Evolutionary conservation across 108 stramenopile genomes (phyloP), one percentile per base, ranked within the genome.

Genomic region (Nannochloropsis gaditana): DNA sequence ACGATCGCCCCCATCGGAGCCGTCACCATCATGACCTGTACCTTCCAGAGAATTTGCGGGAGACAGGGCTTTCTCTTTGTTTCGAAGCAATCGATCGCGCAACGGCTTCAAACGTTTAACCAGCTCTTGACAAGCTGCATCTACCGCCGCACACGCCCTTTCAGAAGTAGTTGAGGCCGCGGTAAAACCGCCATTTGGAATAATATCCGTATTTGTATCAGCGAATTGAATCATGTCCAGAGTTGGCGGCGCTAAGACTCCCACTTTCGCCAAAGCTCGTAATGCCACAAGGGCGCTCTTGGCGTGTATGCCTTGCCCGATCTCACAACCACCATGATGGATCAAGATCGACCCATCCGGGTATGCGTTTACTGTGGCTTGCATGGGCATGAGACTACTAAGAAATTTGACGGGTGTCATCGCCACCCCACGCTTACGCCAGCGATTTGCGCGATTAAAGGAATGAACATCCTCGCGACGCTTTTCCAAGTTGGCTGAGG

Each of bases 241-340:
- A 44, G 44, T 44, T 83, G 86, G 15, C 81, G 59, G 59, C 2
- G 15, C 59, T n/a, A 73, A 15, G 19, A 73, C 59, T 15, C 59
- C 59, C n/a, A 73, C n/a, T 73, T 73, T 15, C 59, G 86, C 86
- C 43, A 91, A 41, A 43, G 44, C 80, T 44, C 44, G 31, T 42
- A 89, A 87, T 21, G 86, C 91, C 21, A 43, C 44, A 21, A 87
- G 89, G n/a, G 80, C 86, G 41, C 89, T 83, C 84, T 91, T 91
- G 11, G 91, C 89, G 79, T 85, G 45, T 83, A 91, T 84, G 50
- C 91, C 91, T 86, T 91, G 91, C 11, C 91, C 91, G 31, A 89
- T 84, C 81, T 91, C 91, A 17, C 43, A 45, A 15, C 91, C 91
- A 45, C 50, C 73, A 44, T 87, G 86, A 43, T 45, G 83, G 47